These are phyloP conservation scores for Coniferiporia weirii DNA, from an alignment of 1,284 basidiomycete species.

Conservation along the genomic window DNA sequence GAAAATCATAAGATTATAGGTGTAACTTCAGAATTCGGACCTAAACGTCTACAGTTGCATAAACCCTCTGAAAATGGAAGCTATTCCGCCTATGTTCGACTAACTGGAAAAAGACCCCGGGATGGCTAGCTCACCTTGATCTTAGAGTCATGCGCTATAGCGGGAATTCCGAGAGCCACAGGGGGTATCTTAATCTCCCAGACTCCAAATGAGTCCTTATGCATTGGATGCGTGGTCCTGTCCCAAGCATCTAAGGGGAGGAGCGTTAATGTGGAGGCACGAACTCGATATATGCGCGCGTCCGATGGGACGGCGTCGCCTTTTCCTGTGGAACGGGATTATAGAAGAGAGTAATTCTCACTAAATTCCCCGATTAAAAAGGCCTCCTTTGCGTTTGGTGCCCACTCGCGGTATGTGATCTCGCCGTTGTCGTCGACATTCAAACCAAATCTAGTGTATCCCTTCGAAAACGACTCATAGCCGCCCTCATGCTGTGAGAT, in stretches of 20 bases:
- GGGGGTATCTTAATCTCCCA: conserved; percentile 87
- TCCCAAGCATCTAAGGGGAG: conserved; percentile 77
- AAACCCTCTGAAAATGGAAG: no score
- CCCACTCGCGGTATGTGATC: conserved; percentile 92
- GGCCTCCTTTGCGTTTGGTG: conserved; percentile 83
- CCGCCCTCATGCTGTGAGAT: conserved; percentile 82
- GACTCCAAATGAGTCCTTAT: conserved; percentile 83
- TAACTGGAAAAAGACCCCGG: no score
- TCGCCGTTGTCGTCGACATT: conserved; percentile 65
- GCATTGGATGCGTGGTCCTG: conserved; percentile 80
- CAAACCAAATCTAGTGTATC: conserved; percentile 85
- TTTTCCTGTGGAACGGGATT: conserved; percentile 6
- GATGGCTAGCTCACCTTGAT: conserved; percentile 57
- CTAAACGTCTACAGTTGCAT: no score
- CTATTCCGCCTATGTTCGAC: no score
- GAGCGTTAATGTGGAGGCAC: conserved; percentile 9
- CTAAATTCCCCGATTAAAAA: conserved; percentile 94
- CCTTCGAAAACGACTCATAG: conserved; percentile 83
- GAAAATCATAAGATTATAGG: no score
- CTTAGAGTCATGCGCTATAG: conserved; percentile 93
- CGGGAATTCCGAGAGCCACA: conserved; percentile 60
- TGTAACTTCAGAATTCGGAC: no score
- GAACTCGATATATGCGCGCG: conserved; percentile 1
- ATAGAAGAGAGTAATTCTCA: conserved; percentile 39
- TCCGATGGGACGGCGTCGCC: background rate